A percentile compares a stretch with the other conserved stretches of the same genome.
These are phyloP conservation scores for Isoetes taiwanensis DNA, from an alignment of 75 land plant species.

Conservation along the genomic window DNA sequence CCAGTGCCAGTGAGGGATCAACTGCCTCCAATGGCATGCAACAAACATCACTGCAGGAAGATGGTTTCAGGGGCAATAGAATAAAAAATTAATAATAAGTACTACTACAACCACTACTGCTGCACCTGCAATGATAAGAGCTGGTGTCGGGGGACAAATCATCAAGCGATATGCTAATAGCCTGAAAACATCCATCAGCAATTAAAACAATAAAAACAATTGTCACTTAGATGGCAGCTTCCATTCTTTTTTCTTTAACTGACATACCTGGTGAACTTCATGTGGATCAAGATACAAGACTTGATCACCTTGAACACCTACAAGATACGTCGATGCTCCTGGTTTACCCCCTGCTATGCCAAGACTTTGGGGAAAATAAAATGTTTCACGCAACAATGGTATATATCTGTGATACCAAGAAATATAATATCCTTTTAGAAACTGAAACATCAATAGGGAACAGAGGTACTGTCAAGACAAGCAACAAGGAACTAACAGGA, in stretches of 20 bases:
- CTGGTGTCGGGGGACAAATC: neutral
- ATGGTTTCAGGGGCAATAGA: no score
- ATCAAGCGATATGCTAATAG: neutral
- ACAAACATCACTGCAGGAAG: neutral
- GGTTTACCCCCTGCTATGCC: neutral
- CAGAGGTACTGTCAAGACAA: no score
- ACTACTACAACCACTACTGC: neutral
- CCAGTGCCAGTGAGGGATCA: slow-evolving; percentile 4
- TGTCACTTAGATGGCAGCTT: neutral
- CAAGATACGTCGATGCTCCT: neutral
- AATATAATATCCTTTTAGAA: no score
- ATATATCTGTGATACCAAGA: slow-evolving; percentile 64
- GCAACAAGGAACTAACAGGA: no score
- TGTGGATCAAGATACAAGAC: slow-evolving; percentile 7
- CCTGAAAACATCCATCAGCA: neutral
- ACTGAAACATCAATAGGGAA: no score
- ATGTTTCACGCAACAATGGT: no score
- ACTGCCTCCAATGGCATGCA: slow-evolving; percentile 1
- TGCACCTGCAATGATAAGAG: slow-evolving; percentile 2
- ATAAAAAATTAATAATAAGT: neutral
- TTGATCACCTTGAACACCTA: neutral
- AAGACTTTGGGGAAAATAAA: slow-evolving; percentile 2
- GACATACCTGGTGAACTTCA: neutral
- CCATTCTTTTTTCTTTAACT: neutral
- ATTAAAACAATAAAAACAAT: neutral